A percentile compares a stretch with the other conserved stretches of the same genome.
phyloP scores from a whole-genome alignment of 495 filamentous ascomycete genomes.

The Penicillium arizonense region DNA sequence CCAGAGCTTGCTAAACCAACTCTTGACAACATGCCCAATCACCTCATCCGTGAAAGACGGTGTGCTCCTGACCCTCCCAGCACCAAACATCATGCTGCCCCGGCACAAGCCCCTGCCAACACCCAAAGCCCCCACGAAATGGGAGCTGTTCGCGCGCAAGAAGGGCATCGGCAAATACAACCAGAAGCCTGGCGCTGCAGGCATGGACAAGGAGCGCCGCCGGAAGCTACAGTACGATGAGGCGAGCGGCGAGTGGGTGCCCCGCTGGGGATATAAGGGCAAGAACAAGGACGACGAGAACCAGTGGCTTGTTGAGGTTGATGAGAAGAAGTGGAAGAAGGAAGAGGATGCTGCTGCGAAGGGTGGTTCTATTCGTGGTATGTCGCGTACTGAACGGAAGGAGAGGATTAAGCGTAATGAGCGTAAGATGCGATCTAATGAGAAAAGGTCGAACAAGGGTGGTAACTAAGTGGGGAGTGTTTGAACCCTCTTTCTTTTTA shows the following conservation, averaged over 20 bases:
- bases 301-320: constrained; percentile 89
- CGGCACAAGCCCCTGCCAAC: constrained; percentile 87
- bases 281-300: constrained; percentile 76
- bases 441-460: constrained; percentile 51
- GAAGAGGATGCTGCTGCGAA: constrained; percentile 57
- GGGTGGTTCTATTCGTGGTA: constrained; percentile 59
- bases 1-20: constrained; percentile 84
- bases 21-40: constrained; percentile 83
- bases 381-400: constrained; percentile 61
- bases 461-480: constrained; percentile 17
- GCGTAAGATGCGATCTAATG: constrained; percentile 66
- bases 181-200: constrained; percentile 37
- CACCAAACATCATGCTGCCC: constrained; percentile 65
- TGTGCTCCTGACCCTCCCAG: constrained; percentile 74
- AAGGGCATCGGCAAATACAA: constrained; percentile 75
- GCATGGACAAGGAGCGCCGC: constrained; percentile 61
- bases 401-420: constrained; percentile 68
- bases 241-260: constrained; percentile 80
- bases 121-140: constrained; percentile 80
- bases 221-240: constrained; percentile 84
- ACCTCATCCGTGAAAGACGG: constrained; percentile 56
- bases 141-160: constrained; percentile 92
- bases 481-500: constrained; percentile 2
- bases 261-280: constrained; percentile 93
- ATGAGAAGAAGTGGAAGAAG: constrained; percentile 68